Evolutionary conservation across 2,329 filamentous ascomycete genomes (phyloP), one percentile per base, ranked within the genome.

Genomic region (Aspergillus sp.): DNA sequence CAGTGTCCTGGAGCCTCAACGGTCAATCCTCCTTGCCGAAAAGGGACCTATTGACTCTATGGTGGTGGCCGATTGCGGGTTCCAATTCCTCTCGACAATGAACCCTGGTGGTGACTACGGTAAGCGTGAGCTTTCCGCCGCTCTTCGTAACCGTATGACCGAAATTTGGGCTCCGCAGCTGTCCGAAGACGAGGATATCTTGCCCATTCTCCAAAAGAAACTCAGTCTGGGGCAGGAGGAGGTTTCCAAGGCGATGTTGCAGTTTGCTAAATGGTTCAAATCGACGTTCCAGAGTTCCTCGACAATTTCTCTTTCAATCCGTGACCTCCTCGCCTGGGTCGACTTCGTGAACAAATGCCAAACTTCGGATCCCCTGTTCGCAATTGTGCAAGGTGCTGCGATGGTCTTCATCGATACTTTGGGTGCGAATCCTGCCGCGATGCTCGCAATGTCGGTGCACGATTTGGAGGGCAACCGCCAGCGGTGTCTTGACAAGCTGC

Each of bases 61-160:
- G 53, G 79, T 98, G 22, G 79, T 80, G 35, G 93, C 86, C 5
- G 69, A 77, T 9, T 76, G 85, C 37, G 88, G 86, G 0, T 99
- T 97, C 68, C 90, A 98, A 61, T 96, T 98, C 68, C 81, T 98
- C 50, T 91, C 93, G 3, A 98, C 93, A 0, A 99, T 99, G 93
- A 99, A 99, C 57, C 93, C 93, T 7, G 94, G 94, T 44, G 93
- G 94, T 41, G 93, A 99, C 63, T 98, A 97, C 65, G 93, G 93
- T 55, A 99, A 99, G 72, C 89, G 91, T 58, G 93, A 99, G 66
- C 78, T 99, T 10, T 98, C 93, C 1, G 93, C 93, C 3, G 94
- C 93, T 12, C 74, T 99, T 50, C 81, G 93, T 41, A 98, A 99
- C 65, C 87, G 93, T 51, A 95, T 99, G 65, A 99, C 93, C 0